Evolutionary conservation across 352 stramenopile species (phyloP).

Genomic region (Globisporangium okanoganense): DNA sequence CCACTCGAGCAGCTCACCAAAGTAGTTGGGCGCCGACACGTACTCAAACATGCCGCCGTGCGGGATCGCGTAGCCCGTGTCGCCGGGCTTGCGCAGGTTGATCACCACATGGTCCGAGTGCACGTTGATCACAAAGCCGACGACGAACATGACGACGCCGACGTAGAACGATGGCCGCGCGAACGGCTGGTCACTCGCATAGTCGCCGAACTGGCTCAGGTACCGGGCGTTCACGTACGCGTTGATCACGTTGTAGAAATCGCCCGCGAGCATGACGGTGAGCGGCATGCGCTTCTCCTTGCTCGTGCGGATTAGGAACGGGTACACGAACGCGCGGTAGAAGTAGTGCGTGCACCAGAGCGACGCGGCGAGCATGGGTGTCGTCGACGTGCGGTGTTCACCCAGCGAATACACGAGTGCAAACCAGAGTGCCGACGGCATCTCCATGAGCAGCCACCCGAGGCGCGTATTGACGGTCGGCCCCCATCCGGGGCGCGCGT

Average conservation of each 20-base stretch:
- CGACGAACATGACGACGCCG: constrained; percentile 42
- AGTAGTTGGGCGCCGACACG: constrained; percentile 74
- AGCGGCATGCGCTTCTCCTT: constrained; percentile 59
- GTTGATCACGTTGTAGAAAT: constrained; percentile 72
- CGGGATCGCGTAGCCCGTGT: constrained; percentile 59
- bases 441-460: constrained; percentile 74
- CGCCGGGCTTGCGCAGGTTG: constrained; percentile 48
- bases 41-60: constrained; percentile 59
- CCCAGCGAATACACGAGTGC: constrained; percentile 41
- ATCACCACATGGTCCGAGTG: constrained; percentile 70
- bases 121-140: constrained; percentile 58
- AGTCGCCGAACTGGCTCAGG: constrained; percentile 58
- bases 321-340: constrained; percentile 70
- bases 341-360: constrained; percentile 65
- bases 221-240: constrained; percentile 68
- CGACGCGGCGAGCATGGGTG: constrained; percentile 39
- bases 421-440: constrained; percentile 61
- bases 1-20: constrained; percentile 78
- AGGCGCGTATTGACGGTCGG: constrained; percentile 49
- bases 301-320: constrained; percentile 57
- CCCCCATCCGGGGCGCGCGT: constrained; percentile 51
- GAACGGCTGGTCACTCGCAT: constrained; percentile 31
- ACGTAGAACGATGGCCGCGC: constrained; percentile 45
- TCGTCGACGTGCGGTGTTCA: constrained; percentile 30
- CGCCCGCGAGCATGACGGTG: constrained; percentile 42